Base-by-base conservation (phyloP, 768 basidiomycete species). In the Asterophora parasitica region DNA sequence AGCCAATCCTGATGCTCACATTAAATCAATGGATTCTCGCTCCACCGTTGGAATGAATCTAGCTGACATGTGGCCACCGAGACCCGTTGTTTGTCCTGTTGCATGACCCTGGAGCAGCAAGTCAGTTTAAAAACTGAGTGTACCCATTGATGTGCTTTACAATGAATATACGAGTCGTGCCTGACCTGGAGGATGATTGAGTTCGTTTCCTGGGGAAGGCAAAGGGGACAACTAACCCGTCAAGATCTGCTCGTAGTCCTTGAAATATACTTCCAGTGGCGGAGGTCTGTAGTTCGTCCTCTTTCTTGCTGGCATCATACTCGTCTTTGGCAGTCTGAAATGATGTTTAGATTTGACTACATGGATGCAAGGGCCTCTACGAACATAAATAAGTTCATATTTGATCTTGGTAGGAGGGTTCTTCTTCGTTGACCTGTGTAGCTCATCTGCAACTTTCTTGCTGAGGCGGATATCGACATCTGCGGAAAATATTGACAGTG, bases 1-100 rank as follows among this genome's bases (percentile, higher is more conserved):
- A 37, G 10, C 12, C 20, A 19, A 38, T 39, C 40, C 12, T n/a
- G 8, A 32, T 47, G 63, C 82, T 65, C 59, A 89, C 85, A 92
- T 85, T 26, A 94, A 71, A 65, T 91, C 92, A 53, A 94, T 86
- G 0, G 87, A 88, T 67, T 98, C 95, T 52, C 95, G 79, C 64
- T 98, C 95, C 7, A 98, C 94, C 0, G 94, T 97, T 8, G 92
- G 90, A 48, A 98, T 94, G 60, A 96, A 96, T 2, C 93, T 75
- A 7, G 88, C 84, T 0, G 91, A 69, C 67, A 78, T 76, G 56
- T 77, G 77, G 2, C 77, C 77, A 13, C 74, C 78, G 26, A 83
- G 68, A 33, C 95, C 94, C 1, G 93, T 95, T 8, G 92, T 95
- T 67, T 98, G 95, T 4, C 77, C 85, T 3, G 92, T 96, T 12